Percentiles rank a stretch among this genome's conserved stretches.
phyloP scores from a whole-genome alignment of 2,329 filamentous ascomycete species.

The Xylaria hypoxylon region DNA sequence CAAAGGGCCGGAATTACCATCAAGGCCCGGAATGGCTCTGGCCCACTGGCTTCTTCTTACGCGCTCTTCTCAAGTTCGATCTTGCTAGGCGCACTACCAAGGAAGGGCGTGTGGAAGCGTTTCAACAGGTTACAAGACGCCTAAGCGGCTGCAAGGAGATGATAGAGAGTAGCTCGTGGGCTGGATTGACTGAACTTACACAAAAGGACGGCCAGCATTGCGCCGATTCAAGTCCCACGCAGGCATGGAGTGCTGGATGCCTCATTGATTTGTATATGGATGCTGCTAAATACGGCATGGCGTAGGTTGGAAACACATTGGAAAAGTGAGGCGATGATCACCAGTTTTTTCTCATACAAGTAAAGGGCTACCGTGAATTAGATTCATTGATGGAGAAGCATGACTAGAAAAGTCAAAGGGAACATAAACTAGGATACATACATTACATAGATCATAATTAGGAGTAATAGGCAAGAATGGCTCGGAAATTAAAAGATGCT shows the following conservation, averaged over 20 bases:
- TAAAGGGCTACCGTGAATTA: neutral
- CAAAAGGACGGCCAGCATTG: conserved; percentile 89
- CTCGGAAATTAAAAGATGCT: no score
- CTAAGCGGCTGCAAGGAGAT: conserved; percentile 86
- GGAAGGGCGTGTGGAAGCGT: conserved; percentile 83
- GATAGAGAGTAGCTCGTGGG: conserved; percentile 85
- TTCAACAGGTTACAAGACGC: conserved; percentile 91
- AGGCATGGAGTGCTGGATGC: conserved; percentile 95
- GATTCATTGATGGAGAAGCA: neutral
- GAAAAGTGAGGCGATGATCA: neutral
- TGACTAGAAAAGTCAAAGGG: neutral
- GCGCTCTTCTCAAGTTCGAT: conserved; percentile 92
- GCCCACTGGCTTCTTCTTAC: conserved; percentile 95
- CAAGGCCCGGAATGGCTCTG: conserved; percentile 98
- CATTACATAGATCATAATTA: conserved; percentile 12
- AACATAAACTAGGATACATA: conserved; percentile 9
- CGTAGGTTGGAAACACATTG: conserved; percentile 32
- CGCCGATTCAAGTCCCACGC: conserved; percentile 90
- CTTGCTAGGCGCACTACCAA: conserved; percentile 72
- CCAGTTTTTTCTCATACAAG: neutral
- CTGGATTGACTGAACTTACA: conserved; percentile 90
- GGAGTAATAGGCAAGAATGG: neutral
- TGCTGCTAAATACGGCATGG: conserved; percentile 65
- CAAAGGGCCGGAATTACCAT: conserved; percentile 97
- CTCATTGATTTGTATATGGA: conserved; percentile 97